Evolutionary conservation across 768 basidiomycete species (phyloP), one percentile per base, ranked within the genome.

Genomic region (Serendipita vermifera): DNA sequence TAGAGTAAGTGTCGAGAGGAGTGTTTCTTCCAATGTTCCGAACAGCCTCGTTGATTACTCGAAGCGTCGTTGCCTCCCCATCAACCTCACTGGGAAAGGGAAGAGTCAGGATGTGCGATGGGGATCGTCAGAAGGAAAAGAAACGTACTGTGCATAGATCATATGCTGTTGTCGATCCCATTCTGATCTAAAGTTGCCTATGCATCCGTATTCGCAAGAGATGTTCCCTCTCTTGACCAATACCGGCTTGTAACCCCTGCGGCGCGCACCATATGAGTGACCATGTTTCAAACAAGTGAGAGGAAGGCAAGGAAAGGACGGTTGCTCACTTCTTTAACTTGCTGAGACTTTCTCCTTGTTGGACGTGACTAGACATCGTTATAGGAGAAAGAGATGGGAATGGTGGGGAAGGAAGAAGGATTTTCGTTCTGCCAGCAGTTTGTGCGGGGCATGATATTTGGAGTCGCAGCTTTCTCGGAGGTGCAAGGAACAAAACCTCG

Each of bases 401-500:
- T 11, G 46, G n/a, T 9, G 46, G 29, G 24, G 27, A 31, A 31
- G 17, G 29, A 51, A 51, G 46, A 31, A 51, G 22, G n/a, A n/a
- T n/a, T n/a, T n/a, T n/a, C n/a, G n/a, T n/a, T n/a, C n/a, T n/a
- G n/a, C n/a, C n/a, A n/a, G n/a, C n/a, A n/a, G 29, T 20, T 51
- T 22, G 46, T 9, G 35, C 22, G 46, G 46, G 46, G 46, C 22
- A 51, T 51, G 46, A 51, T 51, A 51, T 51, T 51, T 22, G 32
- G 46, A 31, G 32, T 9, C 46, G 46, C 46, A 51, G 7, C 24
- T 51, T 5, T 51, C 24, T 51, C 46, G 46, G 46, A 26, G 39
- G 9, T 51, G 22, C 15, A 31, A n/a, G 11, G 46, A 31, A n/a
- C 32, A 31, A 22, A 51, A 51, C 9, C 29, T 51, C 46, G 46